phyloP scores from a whole-genome alignment of 2,329 filamentous ascomycete genomes.

The Rhynchosporium secalis region DNA sequence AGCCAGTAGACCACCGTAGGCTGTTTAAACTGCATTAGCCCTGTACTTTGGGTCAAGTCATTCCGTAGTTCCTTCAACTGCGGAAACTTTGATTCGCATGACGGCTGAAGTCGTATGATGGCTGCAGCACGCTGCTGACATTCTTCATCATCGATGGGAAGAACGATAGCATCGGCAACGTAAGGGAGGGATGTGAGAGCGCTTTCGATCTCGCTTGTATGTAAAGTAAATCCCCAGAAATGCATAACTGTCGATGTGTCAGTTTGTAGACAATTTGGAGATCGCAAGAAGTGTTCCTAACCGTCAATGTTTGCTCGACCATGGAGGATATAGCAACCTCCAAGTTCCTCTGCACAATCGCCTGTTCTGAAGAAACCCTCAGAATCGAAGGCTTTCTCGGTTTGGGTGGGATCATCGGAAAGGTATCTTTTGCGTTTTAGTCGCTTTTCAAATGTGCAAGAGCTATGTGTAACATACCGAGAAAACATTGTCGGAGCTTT shows the following conservation, averaged over 20 bases:
- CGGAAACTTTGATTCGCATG: slow-evolving; percentile 16
- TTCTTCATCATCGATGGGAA: slow-evolving; percentile 26
- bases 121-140: slow-evolving; percentile 28
- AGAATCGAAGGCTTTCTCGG: slow-evolving; percentile 28
- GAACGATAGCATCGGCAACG: slow-evolving; percentile 21
- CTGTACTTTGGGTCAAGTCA: slow-evolving; percentile 25
- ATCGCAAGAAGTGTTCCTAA: slow-evolving; percentile 14
- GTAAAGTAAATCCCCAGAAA: slow-evolving; percentile 32
- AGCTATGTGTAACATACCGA: slow-evolving; percentile 18
- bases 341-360: slow-evolving; percentile 29
- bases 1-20: slow-evolving; percentile 31
- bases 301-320: slow-evolving; percentile 30
- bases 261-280: slow-evolving; percentile 10
- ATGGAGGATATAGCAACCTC: slow-evolving; percentile 27
- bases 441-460: slow-evolving; percentile 2
- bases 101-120: slow-evolving; percentile 23
- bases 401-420: slow-evolving; percentile 26
- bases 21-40: slow-evolving; percentile 26
- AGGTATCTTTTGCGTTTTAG: slow-evolving; percentile 23
- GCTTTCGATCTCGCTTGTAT: slow-evolving; percentile 28
- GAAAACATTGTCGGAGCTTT: slow-evolving; percentile 31
- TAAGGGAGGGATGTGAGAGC: slow-evolving; percentile 27
- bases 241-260: slow-evolving; percentile 24
- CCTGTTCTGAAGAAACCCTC: slow-evolving; percentile 34
- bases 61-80: slow-evolving; percentile 22